phyloP scores from a whole-genome alignment of 1,284 basidiomycete genomes.

The Tylopilus orsonianus region DNA sequence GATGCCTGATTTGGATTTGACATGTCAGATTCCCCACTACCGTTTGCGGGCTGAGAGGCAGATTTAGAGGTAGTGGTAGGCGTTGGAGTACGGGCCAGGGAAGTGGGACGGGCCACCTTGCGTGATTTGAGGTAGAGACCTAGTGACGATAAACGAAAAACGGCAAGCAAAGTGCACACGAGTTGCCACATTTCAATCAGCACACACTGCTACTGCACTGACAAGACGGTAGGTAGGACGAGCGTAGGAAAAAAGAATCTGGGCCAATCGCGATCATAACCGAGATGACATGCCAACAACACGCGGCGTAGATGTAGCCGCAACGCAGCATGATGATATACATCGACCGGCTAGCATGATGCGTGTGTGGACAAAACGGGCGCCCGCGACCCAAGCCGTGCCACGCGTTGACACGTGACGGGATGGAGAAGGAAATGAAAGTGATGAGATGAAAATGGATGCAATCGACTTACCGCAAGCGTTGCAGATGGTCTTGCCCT shows the following conservation, averaged over 20 bases:
- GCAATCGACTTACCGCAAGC: slow-evolving; percentile 72
- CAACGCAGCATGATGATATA: slow-evolving; percentile 37
- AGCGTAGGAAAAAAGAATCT: slow-evolving; percentile 32
- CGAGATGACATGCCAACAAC: slow-evolving; percentile 37
- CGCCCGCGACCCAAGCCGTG: slow-evolving; percentile 31
- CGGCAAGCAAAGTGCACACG: slow-evolving; percentile 38
- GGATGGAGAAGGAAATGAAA: slow-evolving; percentile 29
- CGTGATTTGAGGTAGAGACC: slow-evolving; percentile 71
- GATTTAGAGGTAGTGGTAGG: slow-evolving; percentile 36
- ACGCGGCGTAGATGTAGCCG: slow-evolving; percentile 35
- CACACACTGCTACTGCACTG: slow-evolving; percentile 38
- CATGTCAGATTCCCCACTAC: slow-evolving; percentile 32
- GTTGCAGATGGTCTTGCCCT: slow-evolving; percentile 82
- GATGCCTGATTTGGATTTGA: slow-evolving; percentile 37
- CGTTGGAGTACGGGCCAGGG: slow-evolving; percentile 43
- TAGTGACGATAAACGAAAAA: slow-evolving; percentile 38
- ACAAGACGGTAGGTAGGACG: slow-evolving; percentile 32
- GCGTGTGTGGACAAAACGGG: slow-evolving; percentile 33
- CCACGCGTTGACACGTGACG: slow-evolving; percentile 34
- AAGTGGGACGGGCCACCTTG: slow-evolving; percentile 54
- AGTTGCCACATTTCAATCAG: slow-evolving; percentile 40
- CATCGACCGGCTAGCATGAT: slow-evolving; percentile 29
- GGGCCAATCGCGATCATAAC: slow-evolving; percentile 37
- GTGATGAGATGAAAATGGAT: slow-evolving; percentile 33
- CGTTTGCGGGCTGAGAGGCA: slow-evolving; percentile 31